Evolutionary conservation across 306 rosid species (phyloP), one percentile per base, ranked within the genome.

Genomic region (Malus fusca): DNA sequence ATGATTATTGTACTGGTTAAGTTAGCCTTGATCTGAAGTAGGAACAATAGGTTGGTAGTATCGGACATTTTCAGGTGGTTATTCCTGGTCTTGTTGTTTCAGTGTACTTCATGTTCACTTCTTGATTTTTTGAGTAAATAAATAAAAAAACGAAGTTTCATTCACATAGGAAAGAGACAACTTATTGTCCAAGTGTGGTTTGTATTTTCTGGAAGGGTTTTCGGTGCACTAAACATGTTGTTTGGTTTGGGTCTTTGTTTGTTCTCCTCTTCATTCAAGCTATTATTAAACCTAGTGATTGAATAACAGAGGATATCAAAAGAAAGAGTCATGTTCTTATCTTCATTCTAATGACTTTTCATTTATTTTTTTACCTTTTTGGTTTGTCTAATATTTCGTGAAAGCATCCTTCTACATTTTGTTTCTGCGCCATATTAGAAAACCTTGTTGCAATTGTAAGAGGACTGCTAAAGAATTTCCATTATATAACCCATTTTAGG

Each of bases 401-500:
- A 66, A 66, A 66, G 30, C 28, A 40, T n/a, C 23, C 15, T 17
- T 65, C 46, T 19, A 0, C 23, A 26, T 15, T 64, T 15, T 64
- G 15, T 31, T 26, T 21, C 61, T 13, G 14, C 9, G 3, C 64
- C 66, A 58, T 44, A 42, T 58, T 19, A 56, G 35, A 9, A 53
- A 56, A 52, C 30, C 35, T 72, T 33, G 22, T 52, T 18, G 13
- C 6, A 31, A 14, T 18, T 37, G 10, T 8, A 22, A 55, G 25
- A 15, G 21, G 21, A 22, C 26, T 73, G 30, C 77, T 74, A 80
- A 74, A 55, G 77, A 26, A 79, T 66, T 43, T 82, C 62, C 42
- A 30, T 60, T 78, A 37, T 81, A 56, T 77, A 21, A 60, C 64
- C 51, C 72, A 78, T 69, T 84, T 74, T 82, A 96, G 99, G 99